phyloP scores from a whole-genome alignment of 2,329 filamentous ascomycete genomes.

The Talaromyces pinophilus region DNA sequence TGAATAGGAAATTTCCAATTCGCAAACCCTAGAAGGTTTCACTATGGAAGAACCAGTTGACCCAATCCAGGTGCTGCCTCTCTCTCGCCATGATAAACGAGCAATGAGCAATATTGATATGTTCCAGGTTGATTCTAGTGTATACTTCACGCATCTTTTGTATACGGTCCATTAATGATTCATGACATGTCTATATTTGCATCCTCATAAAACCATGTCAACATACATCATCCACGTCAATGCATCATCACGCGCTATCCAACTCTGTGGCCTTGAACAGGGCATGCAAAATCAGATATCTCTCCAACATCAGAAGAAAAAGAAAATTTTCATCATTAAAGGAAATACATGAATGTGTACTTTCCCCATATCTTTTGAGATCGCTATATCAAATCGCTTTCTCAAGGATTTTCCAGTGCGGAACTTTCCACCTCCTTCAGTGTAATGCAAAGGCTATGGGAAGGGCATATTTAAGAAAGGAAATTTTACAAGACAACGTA shows the following conservation, averaged over 20 bases:
- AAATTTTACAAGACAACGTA: slow-evolving; percentile 19
- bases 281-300: slow-evolving; percentile 1
- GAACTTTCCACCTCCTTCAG: background rate
- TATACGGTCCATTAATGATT: background rate
- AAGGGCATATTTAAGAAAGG: slow-evolving; percentile 6
- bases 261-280: background rate
- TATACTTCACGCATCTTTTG: background rate
- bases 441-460: slow-evolving; percentile 15
- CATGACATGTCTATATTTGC: slow-evolving; percentile 19
- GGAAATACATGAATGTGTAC: slow-evolving; percentile 9
- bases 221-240: slow-evolving; percentile 16
- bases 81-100: background rate
- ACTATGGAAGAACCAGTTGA: background rate
- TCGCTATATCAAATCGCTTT: background rate
- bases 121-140: background rate
- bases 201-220: slow-evolving; percentile 18
- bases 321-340: slow-evolving; percentile 8
- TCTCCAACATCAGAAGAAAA: background rate
- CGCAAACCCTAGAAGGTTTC: background rate
- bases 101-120: no score
- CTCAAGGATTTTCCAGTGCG: slow-evolving; percentile 5
- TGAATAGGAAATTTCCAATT: background rate
- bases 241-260: background rate
- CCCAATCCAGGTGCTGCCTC: background rate
- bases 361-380: background rate